phyloP scores from a whole-genome alignment of 192 early-diverging fungal species.

The Backusella psychrophila region DNA sequence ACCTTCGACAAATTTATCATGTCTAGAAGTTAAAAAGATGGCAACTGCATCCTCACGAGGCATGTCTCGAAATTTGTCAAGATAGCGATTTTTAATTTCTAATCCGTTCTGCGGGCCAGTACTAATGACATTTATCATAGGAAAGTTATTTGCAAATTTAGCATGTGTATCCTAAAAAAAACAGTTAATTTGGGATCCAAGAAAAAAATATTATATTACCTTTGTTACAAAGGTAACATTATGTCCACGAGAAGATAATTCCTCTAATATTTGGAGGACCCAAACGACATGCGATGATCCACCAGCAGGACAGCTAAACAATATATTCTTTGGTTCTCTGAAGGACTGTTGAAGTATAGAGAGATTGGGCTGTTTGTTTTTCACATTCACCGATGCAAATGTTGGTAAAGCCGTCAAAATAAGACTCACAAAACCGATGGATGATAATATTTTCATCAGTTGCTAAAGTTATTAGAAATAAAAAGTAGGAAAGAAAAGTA shows the following conservation, averaged over 20 bases:
- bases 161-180: neutral
- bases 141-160: neutral
- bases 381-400: neutral
- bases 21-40: neutral
- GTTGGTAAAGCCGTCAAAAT: neutral
- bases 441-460: neutral
- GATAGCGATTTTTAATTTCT: neutral
- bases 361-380: neutral
- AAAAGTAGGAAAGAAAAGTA: neutral
- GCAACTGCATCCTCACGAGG: neutral
- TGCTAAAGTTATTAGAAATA: neutral
- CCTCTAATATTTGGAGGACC: conserved; percentile 22
- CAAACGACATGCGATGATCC: conserved; percentile 24
- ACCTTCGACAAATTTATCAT: conserved; percentile 7
- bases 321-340: conserved; percentile 12
- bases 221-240: conserved; percentile 16
- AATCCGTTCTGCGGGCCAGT: neutral
- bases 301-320: conserved; percentile 6
- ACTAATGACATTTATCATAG: neutral
- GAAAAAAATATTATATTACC: neutral
- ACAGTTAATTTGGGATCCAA: neutral
- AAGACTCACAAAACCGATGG: neutral
- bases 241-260: conserved; percentile 16
- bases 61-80: conserved; percentile 1
- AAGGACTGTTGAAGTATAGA: neutral